A percentile compares a stretch with the other conserved stretches of the same genome.
Evolutionary conservation across 202 grass and related monocot genomes (phyloP).

Genomic region (Sporobolus alterniflorus): DNA sequence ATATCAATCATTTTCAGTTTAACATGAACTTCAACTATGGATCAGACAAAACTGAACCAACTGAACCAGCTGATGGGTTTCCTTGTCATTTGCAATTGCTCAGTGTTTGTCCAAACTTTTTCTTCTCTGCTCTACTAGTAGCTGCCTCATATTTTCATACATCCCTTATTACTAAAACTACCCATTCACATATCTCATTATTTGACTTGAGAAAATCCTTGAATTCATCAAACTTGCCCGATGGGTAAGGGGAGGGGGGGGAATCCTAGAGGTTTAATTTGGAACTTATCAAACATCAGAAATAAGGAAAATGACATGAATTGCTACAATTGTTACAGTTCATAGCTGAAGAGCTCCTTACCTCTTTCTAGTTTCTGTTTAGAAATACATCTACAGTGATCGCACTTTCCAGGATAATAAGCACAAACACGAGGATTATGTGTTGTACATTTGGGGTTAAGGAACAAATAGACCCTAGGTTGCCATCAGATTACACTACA

Average conservation of each 20-base stretch:
- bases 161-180: no score
- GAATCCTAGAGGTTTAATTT: conserved; percentile 68
- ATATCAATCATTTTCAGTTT: no score
- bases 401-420: conserved; percentile 76
- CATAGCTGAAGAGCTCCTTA: conserved; percentile 33
- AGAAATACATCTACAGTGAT: conserved; percentile 79
- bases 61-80: no score
- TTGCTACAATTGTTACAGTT: neutral
- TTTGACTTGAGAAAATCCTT: conserved; percentile 78
- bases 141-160: no score
- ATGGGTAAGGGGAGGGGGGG: conserved; percentile 72
- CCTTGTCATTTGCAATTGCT: no score
- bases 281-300: conserved; percentile 10
- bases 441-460: conserved; percentile 72
- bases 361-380: conserved; percentile 91
- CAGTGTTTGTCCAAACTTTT: no score
- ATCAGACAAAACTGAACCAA: no score
- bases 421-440: conserved; percentile 62
- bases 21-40: no score
- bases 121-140: no score
- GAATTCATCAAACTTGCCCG: conserved; percentile 86
- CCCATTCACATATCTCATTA: conserved; percentile 92
- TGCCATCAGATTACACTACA: neutral
- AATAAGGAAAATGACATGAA: neutral
- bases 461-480: conserved; percentile 31